A percentile compares a stretch with the other conserved stretches of the same genome.
Evolutionary conservation across 2,329 filamentous ascomycete species (phyloP).

Genomic region (Sordariomycetes sp.): DNA sequence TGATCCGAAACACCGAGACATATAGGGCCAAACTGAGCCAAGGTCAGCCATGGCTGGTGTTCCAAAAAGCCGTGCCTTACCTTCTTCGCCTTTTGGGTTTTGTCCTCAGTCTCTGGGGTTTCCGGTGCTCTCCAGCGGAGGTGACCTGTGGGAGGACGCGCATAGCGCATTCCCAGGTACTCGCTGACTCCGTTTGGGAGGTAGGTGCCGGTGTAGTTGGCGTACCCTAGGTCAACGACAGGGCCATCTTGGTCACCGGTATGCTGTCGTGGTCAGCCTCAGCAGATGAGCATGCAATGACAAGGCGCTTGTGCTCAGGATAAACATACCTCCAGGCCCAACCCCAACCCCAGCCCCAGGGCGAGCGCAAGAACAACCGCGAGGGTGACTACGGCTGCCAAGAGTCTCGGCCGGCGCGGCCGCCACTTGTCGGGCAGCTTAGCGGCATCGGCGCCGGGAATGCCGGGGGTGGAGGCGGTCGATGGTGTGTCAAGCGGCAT

Average conservation of each 20-base stretch:
- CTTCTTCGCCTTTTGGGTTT: conserved; percentile 24
- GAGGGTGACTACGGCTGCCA: neutral
- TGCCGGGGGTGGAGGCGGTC: neutral
- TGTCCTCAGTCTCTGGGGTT: conserved; percentile 23
- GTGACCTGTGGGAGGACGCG: conserved; percentile 37
- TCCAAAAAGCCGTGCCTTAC: conserved; percentile 12
- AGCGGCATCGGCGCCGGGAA: neutral
- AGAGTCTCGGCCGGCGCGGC: neutral
- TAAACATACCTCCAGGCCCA: neutral
- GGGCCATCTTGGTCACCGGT: neutral
- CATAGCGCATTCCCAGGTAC: conserved; percentile 41
- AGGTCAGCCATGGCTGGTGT: neutral
- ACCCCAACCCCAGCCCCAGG: neutral
- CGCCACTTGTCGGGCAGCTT: neutral
- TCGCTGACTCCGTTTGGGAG: conserved; percentile 29
- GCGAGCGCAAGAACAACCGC: neutral
- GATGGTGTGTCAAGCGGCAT: neutral
- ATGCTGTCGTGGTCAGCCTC: neutral
- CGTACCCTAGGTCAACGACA: conserved; percentile 31
- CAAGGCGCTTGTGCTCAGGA: neutral
- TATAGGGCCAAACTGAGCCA: conserved; percentile 31
- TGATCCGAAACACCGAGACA: conserved; percentile 28
- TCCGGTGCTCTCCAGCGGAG: conserved; percentile 41
- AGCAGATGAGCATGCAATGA: neutral
- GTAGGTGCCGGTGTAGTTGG: conserved; percentile 29